Conservation (phyloP, 2,329 filamentous ascomycete genomes). For the Pseudopithomyces maydicus region DNA sequence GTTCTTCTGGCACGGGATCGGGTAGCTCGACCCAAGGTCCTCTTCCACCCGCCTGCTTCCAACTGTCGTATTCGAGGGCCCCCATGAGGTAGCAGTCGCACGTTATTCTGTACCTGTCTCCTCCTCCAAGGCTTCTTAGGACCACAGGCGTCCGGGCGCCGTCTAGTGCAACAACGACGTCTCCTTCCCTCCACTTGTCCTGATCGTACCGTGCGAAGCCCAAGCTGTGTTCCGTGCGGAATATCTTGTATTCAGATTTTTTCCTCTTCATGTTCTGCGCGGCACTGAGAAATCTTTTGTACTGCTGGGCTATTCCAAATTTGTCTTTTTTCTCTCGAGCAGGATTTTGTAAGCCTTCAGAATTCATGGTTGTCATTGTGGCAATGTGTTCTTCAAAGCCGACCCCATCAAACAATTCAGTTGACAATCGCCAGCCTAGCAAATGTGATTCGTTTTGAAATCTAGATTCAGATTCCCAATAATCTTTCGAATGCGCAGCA, state of each 20-base stretch:
- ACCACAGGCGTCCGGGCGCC: slow-evolving; percentile 9
- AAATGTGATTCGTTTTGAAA: too few species aligned
- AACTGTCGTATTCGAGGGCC: slow-evolving; percentile 10
- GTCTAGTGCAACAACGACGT: slow-evolving; percentile 10
- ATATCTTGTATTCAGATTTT: not conserved
- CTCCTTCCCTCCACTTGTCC: not conserved
- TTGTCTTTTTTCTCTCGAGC: too few species aligned
- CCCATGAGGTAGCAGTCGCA: slow-evolving; percentile 16
- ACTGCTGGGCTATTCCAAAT: not conserved
- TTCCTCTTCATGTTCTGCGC: too few species aligned
- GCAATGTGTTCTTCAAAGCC: too few species aligned
- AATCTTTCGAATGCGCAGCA: not conserved
- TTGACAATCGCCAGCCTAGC: too few species aligned
- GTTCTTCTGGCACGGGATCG: not conserved
- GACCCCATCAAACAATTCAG: too few species aligned
- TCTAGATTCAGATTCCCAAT: too few species aligned
- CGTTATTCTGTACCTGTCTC: slow-evolving; percentile 2
- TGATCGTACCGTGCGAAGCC: not conserved
- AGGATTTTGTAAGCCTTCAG: too few species aligned
- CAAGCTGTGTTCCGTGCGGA: slow-evolving; percentile 2
- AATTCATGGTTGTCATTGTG: too few species aligned
- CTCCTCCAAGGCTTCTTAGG: not conserved
- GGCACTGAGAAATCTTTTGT: too few species aligned
- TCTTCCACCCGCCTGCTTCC: slow-evolving; percentile 1
- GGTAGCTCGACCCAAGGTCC: not conserved